phyloP scores from a whole-genome alignment of 129 eudicot species.

The Calendula officinalis region DNA sequence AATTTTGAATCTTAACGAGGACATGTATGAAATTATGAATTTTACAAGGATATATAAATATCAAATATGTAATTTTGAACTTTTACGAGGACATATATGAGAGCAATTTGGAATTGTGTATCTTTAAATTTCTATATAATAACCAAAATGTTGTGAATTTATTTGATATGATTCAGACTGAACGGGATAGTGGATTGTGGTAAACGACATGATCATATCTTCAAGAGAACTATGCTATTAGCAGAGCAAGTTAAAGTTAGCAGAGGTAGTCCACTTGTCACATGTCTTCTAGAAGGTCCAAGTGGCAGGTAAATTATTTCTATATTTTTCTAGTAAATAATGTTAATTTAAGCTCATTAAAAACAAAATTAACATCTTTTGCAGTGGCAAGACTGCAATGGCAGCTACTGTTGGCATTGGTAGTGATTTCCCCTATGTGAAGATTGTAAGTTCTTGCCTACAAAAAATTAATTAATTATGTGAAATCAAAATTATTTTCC shows the following conservation, averaged over 20 bases:
- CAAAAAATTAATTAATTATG: background rate
- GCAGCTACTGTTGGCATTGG: slow-evolving; percentile 92
- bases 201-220: slow-evolving; percentile 74
- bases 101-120: background rate
- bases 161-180: slow-evolving; percentile 54
- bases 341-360: slow-evolving; percentile 6
- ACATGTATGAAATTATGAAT: too few species aligned
- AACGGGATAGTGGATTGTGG: slow-evolving; percentile 97
- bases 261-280: slow-evolving; percentile 90
- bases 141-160: background rate
- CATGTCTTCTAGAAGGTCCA: slow-evolving; percentile 97
- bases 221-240: slow-evolving; percentile 79
- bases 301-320: slow-evolving; percentile 76
- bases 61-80: too few species aligned
- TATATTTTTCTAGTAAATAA: slow-evolving; percentile 5
- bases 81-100: too few species aligned
- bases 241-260: slow-evolving; percentile 95
- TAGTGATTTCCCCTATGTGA: slow-evolving; percentile 91
- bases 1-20: too few species aligned
- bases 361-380: slow-evolving; percentile 5
- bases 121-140: background rate
- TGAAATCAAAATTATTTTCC: slow-evolving; percentile 2
- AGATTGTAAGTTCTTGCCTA: slow-evolving; percentile 63
- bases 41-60: too few species aligned
- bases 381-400: slow-evolving; percentile 97